Percentiles rank a stretch among this genome's conserved stretches.
Evolutionary conservation across 805 yeast species (phyloP).

Genomic region (Cyberlindnera mrakii): DNA sequence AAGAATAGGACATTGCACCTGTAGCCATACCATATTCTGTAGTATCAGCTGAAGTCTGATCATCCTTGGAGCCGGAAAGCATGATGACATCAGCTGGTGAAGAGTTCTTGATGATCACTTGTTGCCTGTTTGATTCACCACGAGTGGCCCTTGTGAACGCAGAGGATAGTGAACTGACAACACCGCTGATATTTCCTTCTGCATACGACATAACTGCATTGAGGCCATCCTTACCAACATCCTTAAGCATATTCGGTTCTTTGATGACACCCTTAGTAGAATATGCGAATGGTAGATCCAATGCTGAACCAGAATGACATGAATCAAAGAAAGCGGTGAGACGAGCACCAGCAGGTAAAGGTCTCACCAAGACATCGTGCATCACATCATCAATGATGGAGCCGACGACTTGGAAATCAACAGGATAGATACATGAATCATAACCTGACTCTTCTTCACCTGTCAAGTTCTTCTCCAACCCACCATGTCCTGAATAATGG

Average conservation of each 20-base stretch:
- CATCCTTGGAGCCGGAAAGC: constrained; percentile 67
- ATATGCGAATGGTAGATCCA: constrained; percentile 65
- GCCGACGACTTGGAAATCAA: constrained; percentile 57
- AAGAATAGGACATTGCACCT: constrained; percentile 73
- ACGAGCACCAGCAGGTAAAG: constrained; percentile 59
- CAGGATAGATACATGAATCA: constrained; percentile 58
- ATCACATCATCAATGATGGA: constrained; percentile 60
- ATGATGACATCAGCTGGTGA: constrained; percentile 64
- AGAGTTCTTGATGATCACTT: constrained; percentile 39
- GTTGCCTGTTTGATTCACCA: constrained; percentile 27
- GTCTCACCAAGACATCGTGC: constrained; percentile 55
- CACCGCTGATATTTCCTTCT: constrained; percentile 40
- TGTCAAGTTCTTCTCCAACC: constrained; percentile 50
- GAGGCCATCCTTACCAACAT: constrained; percentile 56
- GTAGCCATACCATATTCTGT: constrained; percentile 56
- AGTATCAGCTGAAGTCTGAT: constrained; percentile 55
- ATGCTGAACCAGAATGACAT: constrained; percentile 70
- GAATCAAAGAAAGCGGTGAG: constrained; percentile 68
- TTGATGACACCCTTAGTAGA: constrained; percentile 69
- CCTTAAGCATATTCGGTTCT: constrained; percentile 64
- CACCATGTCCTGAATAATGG: constrained; percentile 77
- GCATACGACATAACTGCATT: constrained; percentile 48
- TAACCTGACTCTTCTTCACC: constrained; percentile 62
- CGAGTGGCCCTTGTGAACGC: constrained; percentile 18
- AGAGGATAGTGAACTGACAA: constrained; percentile 17